Base-by-base conservation (phyloP, 2,329 filamentous ascomycete species). In the Pseudofabraea citricarpa region DNA sequence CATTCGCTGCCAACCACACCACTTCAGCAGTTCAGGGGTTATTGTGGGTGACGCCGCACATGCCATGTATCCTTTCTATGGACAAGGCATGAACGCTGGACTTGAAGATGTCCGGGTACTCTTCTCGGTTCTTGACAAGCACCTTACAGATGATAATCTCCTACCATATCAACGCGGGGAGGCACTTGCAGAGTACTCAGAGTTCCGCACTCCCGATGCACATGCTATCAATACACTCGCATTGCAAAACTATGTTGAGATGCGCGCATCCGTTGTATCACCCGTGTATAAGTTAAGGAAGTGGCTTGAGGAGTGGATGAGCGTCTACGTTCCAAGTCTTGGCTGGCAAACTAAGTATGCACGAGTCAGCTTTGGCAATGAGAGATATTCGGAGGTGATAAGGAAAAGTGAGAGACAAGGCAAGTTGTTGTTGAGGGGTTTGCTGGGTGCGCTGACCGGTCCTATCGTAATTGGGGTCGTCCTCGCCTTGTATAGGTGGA, bases 41-140 rank as follows among this genome's bases (percentile, higher is more conserved):
- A 88, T 98, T 38, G 63, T 98, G 26, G 93, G 93, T 46, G 93
- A 98, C 61, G 90, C 93, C 6, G 90, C 93, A 0, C 93, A 98
- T 63, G 93, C 94, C 45, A 96, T 98, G 83, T 90, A 98, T 0
- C 93, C 93, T 0, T 98, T 98, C 66, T 98, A 97, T 64, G 93
- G 93, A 0, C 93, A 98, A 64, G 93, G 93, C 27, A 94, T 98
- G 83, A 98, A 98, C 59, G 87, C 93, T 0, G 93, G 93, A 1
- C 79, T 98, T 32, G 93, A 98, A 68, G 91, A 96, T 57, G 90
- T 98, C 10, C 82, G 86, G 6, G 82, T 95, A 5, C 77, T 98
- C 1, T 98, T 95, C 65, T 79, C 83, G 1, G 74, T 85, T 33
- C 72, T 97, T 1, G 90, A 96, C 65, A 77, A 79, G 53, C 73